phyloP scores from a whole-genome alignment of 1,284 basidiomycete genomes.

The Pholiota adiposa region DNA sequence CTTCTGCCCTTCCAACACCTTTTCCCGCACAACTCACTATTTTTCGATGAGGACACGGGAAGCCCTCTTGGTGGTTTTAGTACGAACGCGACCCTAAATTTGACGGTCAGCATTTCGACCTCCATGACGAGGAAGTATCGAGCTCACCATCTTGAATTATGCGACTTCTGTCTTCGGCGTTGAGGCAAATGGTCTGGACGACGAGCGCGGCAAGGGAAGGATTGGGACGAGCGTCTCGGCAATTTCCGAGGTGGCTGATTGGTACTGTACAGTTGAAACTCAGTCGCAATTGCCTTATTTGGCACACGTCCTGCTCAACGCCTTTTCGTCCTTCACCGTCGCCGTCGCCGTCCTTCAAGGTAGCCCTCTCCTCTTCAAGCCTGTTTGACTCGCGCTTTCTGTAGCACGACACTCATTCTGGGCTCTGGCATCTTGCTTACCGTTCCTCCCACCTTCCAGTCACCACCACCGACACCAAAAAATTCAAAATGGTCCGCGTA shows the following conservation, averaged over 20 bases:
- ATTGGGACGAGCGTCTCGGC: conserved; percentile 24
- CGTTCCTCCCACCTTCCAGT: conserved; percentile 18
- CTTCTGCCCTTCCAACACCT: conserved; percentile 9
- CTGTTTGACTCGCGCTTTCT: conserved; percentile 82
- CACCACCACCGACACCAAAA: conserved; percentile 28
- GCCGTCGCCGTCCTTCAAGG: conserved; percentile 25
- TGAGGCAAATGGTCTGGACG: conserved; percentile 22
- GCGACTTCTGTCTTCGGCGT: conserved; percentile 25
- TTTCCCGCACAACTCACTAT: conserved; percentile 71
- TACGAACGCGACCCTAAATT: conserved; percentile 96
- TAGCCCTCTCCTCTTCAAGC: conserved; percentile 33
- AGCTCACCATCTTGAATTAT: conserved; percentile 55
- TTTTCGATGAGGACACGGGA: conserved; percentile 99
- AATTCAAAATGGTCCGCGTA: conserved; percentile 78
- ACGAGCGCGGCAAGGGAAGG: conserved; percentile 20
- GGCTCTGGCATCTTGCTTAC: conserved; percentile 39
- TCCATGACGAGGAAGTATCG: conserved; percentile 5
- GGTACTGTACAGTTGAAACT: conserved; percentile 38
- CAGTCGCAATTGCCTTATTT: conserved; percentile 26
- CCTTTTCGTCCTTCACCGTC: conserved; percentile 12
- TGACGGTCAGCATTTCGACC: conserved; percentile 21
- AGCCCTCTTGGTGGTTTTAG: conserved; percentile 99
- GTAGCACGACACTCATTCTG: conserved; percentile 84
- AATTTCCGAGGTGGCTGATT: conserved; percentile 43
- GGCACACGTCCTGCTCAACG: background rate